Conservation (phyloP, 179 eudicot genomes). For the Camellia oleifera region DNA sequence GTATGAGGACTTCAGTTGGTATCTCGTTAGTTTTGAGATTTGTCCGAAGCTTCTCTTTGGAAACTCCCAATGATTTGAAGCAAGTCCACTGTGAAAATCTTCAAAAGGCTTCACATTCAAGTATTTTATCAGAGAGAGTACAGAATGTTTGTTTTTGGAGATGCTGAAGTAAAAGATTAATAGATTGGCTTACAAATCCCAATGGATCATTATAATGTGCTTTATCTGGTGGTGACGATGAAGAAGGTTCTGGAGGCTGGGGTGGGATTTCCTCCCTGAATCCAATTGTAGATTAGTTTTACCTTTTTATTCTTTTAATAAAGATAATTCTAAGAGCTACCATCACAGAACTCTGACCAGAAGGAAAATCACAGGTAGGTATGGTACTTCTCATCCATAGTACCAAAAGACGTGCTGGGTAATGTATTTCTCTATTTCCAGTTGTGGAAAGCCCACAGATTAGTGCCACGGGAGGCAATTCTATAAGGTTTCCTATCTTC, state of each 20-base stretch:
- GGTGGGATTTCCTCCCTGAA: conserved; percentile 57
- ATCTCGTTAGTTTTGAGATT: conserved; percentile 20
- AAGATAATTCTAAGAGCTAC: not conserved
- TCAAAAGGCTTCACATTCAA: conserved; percentile 49
- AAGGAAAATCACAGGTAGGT: conserved; percentile 61
- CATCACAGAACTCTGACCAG: conserved; percentile 48
- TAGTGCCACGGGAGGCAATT: conserved; percentile 75
- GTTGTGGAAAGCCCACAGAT: conserved; percentile 39
- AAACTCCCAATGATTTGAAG: conserved; percentile 23
- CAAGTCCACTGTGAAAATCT: conserved; percentile 45
- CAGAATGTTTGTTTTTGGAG: not conserved
- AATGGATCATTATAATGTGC: conserved; percentile 39
- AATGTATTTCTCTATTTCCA: conserved; percentile 42
- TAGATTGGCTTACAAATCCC: conserved; percentile 42
- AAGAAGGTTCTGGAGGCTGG: conserved; percentile 58
- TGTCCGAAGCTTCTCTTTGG: conserved; percentile 43
- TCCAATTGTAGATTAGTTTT: conserved; percentile 8
- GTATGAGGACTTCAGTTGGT: conserved; percentile 30
- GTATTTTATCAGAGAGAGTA: conserved; percentile 10
- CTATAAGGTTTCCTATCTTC: conserved; percentile 59
- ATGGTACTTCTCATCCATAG: conserved; percentile 60
- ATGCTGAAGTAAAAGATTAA: conserved; percentile 6
- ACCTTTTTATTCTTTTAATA: not conserved
- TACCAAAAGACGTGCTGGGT: conserved; percentile 62
- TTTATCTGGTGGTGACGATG: conserved; percentile 47